These are phyloP conservation scores for Exserohilum rostratum DNA, from an alignment of 2,329 filamentous ascomycete genomes.

Conservation along the genomic window DNA sequence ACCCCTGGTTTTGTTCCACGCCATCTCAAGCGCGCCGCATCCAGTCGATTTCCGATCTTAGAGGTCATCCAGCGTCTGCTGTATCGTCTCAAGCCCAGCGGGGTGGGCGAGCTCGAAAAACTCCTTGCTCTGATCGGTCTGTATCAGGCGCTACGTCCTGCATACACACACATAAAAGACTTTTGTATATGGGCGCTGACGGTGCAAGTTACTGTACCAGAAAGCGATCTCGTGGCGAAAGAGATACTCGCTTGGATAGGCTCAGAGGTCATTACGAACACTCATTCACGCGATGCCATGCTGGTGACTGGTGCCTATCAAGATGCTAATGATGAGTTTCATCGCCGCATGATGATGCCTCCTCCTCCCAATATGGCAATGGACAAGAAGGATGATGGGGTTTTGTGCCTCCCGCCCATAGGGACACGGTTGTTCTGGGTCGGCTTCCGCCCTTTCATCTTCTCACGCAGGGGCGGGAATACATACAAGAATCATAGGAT, in stretches of 20 bases:
- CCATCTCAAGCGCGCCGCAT: constrained; percentile 29
- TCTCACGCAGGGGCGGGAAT: constrained; percentile 23
- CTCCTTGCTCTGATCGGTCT: constrained; percentile 32
- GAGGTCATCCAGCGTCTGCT: constrained; percentile 38
- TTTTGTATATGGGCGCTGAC: constrained; percentile 28
- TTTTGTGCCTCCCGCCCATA: constrained; percentile 25
- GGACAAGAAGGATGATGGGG: constrained; percentile 9
- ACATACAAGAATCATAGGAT: neutral
- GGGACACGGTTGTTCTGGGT: constrained; percentile 38
- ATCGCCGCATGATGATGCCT: constrained; percentile 3
- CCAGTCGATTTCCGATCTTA: constrained; percentile 28
- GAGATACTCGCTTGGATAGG: constrained; percentile 38
- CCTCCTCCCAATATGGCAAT: neutral
- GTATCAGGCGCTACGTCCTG: constrained; percentile 28
- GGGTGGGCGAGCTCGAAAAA: constrained; percentile 27
- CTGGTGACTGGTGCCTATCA: constrained; percentile 25
- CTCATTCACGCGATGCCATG: constrained; percentile 29
- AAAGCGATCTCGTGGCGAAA: constrained; percentile 30
- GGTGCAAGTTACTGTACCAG: constrained; percentile 29
- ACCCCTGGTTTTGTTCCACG: constrained; percentile 33
- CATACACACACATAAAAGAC: constrained; percentile 23
- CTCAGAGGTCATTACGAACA: constrained; percentile 30
- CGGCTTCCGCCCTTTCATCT: constrained; percentile 37
- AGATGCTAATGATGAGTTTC: constrained; percentile 7
- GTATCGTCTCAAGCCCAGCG: constrained; percentile 26